phyloP scores from a whole-genome alignment of 129 eudicot species.

The Artemisia annua region DNA sequence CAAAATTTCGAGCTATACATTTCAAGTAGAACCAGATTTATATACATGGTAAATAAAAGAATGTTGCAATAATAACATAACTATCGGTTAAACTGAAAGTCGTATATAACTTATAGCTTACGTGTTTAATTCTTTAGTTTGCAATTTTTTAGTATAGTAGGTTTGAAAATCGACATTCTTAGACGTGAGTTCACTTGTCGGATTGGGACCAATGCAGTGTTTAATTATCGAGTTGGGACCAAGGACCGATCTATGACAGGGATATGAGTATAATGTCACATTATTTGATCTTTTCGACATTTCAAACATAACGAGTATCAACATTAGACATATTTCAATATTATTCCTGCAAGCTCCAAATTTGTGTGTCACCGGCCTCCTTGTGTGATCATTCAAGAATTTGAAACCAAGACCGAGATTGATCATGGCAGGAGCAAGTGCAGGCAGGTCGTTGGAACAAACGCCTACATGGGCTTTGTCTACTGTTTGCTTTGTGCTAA shows the following conservation, averaged over 20 bases:
- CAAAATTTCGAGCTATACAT: too few species aligned
- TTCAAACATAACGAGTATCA: not conserved
- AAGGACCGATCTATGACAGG: not conserved
- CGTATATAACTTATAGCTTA: too few species aligned
- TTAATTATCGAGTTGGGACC: too few species aligned
- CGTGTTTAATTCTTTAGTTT: too few species aligned
- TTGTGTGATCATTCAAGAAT: not conserved
- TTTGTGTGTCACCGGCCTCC: not conserved
- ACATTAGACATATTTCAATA: not conserved
- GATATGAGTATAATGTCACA: not conserved
- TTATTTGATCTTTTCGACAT: not conserved
- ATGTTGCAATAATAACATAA: too few species aligned
- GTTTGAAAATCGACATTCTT: not conserved
- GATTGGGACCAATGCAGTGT: too few species aligned
- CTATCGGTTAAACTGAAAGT: too few species aligned
- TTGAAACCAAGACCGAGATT: not conserved
- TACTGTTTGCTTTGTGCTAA: constrained; percentile 48
- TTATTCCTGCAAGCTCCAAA: not conserved
- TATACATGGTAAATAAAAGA: too few species aligned
- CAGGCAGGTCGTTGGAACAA: constrained; percentile 63
- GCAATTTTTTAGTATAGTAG: not conserved
- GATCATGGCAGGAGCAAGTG: constrained; percentile 49
- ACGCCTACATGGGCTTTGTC: constrained; percentile 87
- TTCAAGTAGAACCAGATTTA: too few species aligned
- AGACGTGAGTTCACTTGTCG: not conserved